Evolutionary conservation across 305 asterid genomes (phyloP).

Genomic region (Fraxinus baroniana): DNA sequence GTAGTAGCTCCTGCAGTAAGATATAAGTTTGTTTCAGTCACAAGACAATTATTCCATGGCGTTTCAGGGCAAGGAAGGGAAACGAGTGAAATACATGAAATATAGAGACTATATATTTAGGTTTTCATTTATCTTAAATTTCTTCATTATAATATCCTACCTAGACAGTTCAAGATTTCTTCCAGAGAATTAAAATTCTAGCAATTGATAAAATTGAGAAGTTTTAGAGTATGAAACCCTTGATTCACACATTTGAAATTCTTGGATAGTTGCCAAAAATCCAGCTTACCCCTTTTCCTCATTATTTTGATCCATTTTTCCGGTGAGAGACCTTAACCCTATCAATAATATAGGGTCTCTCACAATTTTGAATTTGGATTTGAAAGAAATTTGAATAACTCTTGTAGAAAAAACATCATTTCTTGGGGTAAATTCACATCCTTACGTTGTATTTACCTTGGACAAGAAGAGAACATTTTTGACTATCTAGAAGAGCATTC

Average conservation of each 20-base stretch:
- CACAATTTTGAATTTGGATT: neutral
- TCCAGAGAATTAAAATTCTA: neutral
- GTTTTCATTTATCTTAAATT: too few species aligned
- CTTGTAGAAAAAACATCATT: neutral
- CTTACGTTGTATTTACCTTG: neutral
- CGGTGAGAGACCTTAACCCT: neutral
- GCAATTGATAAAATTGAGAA: neutral
- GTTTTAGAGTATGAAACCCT: neutral
- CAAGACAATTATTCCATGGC: neutral
- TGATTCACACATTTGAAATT: neutral
- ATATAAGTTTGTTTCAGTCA: neutral
- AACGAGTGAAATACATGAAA: neutral
- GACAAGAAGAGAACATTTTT: neutral
- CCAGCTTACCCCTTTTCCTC: neutral
- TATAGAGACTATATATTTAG: neutral
- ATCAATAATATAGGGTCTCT: neutral
- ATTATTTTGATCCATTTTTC: neutral
- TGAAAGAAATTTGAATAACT: neutral
- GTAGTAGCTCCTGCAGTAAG: conserved; percentile 68
- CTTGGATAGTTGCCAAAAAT: neutral
- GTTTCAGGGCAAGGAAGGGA: neutral
- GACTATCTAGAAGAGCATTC: neutral
- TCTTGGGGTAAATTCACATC: neutral
- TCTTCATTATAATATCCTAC: neutral
- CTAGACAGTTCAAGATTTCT: neutral